Base-by-base conservation (phyloP, 2,329 filamentous ascomycete genomes). In the Cladosporium halotolerans region DNA sequence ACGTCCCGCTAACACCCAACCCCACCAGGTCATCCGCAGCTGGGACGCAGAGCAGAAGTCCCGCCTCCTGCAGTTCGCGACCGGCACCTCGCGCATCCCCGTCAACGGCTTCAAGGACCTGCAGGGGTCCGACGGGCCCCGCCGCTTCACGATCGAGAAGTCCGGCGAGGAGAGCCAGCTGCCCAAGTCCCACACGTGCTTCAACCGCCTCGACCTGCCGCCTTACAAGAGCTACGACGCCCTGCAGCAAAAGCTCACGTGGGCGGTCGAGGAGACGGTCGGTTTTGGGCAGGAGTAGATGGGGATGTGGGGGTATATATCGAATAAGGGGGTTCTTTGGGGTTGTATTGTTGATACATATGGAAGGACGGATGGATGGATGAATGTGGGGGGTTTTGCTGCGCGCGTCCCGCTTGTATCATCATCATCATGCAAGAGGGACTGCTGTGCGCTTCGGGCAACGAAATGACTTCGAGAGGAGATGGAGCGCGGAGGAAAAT, bases 21-120 rank as follows among this genome's bases (percentile, higher is more conserved):
- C 9, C 13, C 36, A 23, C 10, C 55, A 73, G 72, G 92, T 88
- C 57, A 93, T 99, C 60, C 85, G 92, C 61, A 89, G 83, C 57
- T 99, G 93, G 93, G 93, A 99, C 69, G 90, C 93, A 28, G 93
- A 99, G 72, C 93, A 99, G 73, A 99, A 99, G 77, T 96, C 89
- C 51, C 86, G 93, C 66, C 79, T 99, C 58, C 74, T 99, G 64
- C 93, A 99, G 72, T 99, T 99, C 70, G 93, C 93, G 0, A 99
- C 93, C 8, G 93, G 93, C 71, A 99, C 93, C 11, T 96, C 90
- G 46, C 86, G 93, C 75, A 99, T 99, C 62, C 93, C 93, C 1
- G 93, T 99, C 73, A 99, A 99, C 71, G 93, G 93, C 7, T 99
- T 99, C 81, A 99, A 99, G 76, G 93, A 99, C 78, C 77, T 99